Evolutionary conservation across 192 early-diverging fungal genomes (phyloP), one percentile per base, ranked within the genome.

Genomic region (Paraglomus occultum): DNA sequence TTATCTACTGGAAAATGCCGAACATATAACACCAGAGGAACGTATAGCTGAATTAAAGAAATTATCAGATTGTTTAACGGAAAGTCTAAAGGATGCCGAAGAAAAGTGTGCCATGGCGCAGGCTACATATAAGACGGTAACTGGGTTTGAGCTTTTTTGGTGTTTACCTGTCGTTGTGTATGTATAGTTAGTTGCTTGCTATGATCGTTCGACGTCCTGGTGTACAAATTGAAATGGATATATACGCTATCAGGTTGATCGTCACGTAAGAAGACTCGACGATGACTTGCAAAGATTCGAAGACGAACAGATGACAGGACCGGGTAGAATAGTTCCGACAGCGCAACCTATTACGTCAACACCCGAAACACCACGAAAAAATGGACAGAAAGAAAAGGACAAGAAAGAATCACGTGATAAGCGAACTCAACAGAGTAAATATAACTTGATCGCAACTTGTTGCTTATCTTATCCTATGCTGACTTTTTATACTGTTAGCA

Each of bases 101-200:
- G 95, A 97, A 59, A 99, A 97, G 69, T 94, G 97, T 2, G 86
- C 92, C 0, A 73, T 99, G 31, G 97, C 97, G 12, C 90, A 90
- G 46, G 89, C 96, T 46, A 96, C 95, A 0, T 98, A 92, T 72
- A 95, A 99, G 64, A 81, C 91, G 73, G 95, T 95, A 74, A 12
- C 77, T 67, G 8, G n/a, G n/a, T 38, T 8, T 20, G 38, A 11
- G 15, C 51, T 44, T 43, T 39, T 20, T 51, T 5, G 62, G 11
- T 17, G 9, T 14, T 64, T 64, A 43, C 18, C n/a, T 51, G n/a
- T 51, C 51, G 51, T n/a, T 12, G 43, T 31, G 39, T 40, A 10
- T 22, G 11, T 14, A n/a, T 62, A 52, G 2, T 50, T 39, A 7
- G 1, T 39, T 23, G 12, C 40, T 39, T 12, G 38, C 42, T 71